Base-by-base conservation (phyloP, 2,329 filamentous ascomycete species). In the Diaporthe velutina region DNA sequence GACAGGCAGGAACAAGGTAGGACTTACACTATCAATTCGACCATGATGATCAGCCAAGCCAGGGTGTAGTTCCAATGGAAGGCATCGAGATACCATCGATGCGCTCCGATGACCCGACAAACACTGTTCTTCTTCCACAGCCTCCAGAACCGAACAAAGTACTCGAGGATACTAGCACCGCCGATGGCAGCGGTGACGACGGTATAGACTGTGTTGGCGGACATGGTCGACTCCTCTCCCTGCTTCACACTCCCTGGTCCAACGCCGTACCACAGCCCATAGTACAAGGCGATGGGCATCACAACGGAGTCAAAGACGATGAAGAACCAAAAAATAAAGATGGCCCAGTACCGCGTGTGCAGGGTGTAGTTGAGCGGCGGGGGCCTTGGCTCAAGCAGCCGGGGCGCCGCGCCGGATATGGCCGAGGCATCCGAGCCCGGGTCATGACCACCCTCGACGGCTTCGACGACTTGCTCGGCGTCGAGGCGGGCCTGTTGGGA, bases 41-140 rank as follows among this genome's bases (percentile, higher is more conserved):
- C 83, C 87, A 90, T 89, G 78, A 90, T 84, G 73, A 89, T 86
- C 64, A 89, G 83, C 88, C 88, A 90, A 17, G 85, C 88, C 3
- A 89, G 78, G 4, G 86, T 86, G 60, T 89, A 85, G 77, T 89
- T 89, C 88, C 88, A 90, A 74, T 90, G 89, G 79, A 90, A 90
- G 83, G 85, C 90, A 74, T 90, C 89, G 22, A 90, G 83, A 80
- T 88, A 82, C 77, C 75, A 74, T 42, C 76, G 67, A 25, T 77
- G 73, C 4, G 79, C 80, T 8, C 80, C 80, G 35, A 81, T 80
- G 4, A 89, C 87, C 30, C 88, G 85, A 77, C 88, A 90, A 12
- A 83, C 87, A 66, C 87, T 89, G 73, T 82, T 80, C 78, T 88
- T 87, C 80, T 84, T 87, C 83, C 84, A 90, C 33, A 90, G 79